A percentile compares a stretch with the other conserved stretches of the same genome.
phyloP scores from a whole-genome alignment of 345 rosid species.

The Pseudoturritis turrita region DNA sequence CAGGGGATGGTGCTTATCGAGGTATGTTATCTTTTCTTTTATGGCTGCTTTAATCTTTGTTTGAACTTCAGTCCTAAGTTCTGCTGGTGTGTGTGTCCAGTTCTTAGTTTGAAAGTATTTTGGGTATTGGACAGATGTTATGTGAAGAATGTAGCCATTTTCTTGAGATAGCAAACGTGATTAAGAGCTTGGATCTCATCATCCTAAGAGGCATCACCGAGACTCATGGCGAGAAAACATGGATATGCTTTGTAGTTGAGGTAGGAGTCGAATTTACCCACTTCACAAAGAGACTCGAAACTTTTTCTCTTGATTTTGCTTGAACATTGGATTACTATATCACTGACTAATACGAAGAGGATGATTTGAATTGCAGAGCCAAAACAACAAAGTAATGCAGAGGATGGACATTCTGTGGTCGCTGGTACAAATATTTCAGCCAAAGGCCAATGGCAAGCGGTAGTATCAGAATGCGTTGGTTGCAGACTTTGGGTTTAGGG shows the following conservation, averaged over 20 bases:
- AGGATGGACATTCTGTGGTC: conserved; percentile 97
- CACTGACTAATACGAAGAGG: neutral
- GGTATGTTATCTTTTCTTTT: conserved; percentile 38
- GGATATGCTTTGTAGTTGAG: conserved; percentile 94
- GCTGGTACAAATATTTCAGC: conserved; percentile 80
- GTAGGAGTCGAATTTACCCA: conserved; percentile 32
- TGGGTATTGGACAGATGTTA: conserved; percentile 60
- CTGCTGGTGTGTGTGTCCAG: neutral
- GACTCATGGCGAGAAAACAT: conserved; percentile 68
- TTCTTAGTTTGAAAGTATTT: neutral
- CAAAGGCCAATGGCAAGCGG: conserved; percentile 45
- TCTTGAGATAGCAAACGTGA: conserved; percentile 92
- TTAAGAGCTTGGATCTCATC: conserved; percentile 74
- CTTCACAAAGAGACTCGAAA: neutral
- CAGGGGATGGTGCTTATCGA: conserved; percentile 86
- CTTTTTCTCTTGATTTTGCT: neutral
- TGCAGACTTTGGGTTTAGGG: neutral
- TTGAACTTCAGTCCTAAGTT: neutral
- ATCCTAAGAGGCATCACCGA: conserved; percentile 86
- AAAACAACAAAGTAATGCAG: conserved; percentile 61
- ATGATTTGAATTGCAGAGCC: conserved; percentile 51
- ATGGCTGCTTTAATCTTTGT: neutral
- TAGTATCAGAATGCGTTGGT: neutral
- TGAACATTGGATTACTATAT: neutral
- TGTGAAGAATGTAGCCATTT: conserved; percentile 89